These are phyloP conservation scores for Barnettozyma hawaiiensis DNA, from an alignment of 1,139 yeast species.

Conservation along the genomic window DNA sequence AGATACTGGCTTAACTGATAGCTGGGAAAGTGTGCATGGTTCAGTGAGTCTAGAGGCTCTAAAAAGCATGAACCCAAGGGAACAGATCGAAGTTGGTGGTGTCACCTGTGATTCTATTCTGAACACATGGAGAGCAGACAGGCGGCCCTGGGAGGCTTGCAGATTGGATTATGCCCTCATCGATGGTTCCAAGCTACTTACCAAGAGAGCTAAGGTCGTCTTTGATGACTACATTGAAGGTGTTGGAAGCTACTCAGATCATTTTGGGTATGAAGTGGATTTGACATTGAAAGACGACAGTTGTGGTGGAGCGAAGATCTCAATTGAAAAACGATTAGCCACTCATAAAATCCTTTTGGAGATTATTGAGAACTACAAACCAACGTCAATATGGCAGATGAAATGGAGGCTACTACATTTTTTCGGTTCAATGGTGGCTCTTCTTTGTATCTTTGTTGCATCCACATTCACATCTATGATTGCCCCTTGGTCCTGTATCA, in stretches of 20 bases:
- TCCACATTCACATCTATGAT: constrained; percentile 54
- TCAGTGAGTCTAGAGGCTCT: constrained; percentile 36
- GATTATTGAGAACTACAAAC: constrained; percentile 51
- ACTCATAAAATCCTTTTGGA: constrained; percentile 52
- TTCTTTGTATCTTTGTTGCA: constrained; percentile 49
- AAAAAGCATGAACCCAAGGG: constrained; percentile 50
- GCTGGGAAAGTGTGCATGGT: constrained; percentile 73
- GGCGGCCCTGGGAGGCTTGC: constrained; percentile 71
- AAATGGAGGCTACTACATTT: constrained; percentile 65
- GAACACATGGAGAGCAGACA: constrained; percentile 75
- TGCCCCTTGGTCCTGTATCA: constrained; percentile 55
- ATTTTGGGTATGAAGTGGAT: constrained; percentile 77
- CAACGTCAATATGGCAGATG: constrained; percentile 54
- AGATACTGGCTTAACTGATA: constrained; percentile 63
- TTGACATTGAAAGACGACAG: constrained; percentile 29
- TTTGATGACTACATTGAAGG: constrained; percentile 66
- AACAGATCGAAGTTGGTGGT: constrained; percentile 71
- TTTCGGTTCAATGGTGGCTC: constrained; percentile 43
- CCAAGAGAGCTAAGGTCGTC: constrained; percentile 57
- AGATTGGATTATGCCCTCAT: constrained; percentile 86
- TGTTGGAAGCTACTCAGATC: constrained; percentile 79
- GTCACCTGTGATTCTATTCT: constrained; percentile 83
- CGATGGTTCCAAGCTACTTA: constrained; percentile 48
- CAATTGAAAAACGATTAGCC: constrained; percentile 8
- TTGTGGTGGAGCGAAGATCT: not conserved